These are phyloP conservation scores for Aureobasidium melanogenum DNA, from an alignment of 2,329 filamentous ascomycete species.

Conservation along the genomic window DNA sequence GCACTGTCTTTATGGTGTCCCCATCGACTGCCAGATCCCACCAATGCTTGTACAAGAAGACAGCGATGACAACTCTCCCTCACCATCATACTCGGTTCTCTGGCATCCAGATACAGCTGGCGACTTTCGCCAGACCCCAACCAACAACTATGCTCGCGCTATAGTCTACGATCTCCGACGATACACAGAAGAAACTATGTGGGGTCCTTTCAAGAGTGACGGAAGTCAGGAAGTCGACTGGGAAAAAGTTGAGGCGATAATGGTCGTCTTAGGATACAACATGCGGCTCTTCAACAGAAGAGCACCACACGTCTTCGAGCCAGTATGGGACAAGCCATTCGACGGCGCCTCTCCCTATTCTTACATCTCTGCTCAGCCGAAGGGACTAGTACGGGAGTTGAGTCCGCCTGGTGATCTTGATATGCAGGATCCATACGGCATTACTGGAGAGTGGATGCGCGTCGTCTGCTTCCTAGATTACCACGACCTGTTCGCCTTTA, in stretches of 20 bases:
- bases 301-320: slow-evolving; percentile 37
- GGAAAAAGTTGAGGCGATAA: slow-evolving; percentile 70
- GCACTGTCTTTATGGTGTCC: slow-evolving; percentile 51
- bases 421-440: slow-evolving; percentile 55
- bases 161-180: slow-evolving; percentile 66
- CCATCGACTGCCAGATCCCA: slow-evolving; percentile 31
- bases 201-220: slow-evolving; percentile 66
- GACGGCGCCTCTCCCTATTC: slow-evolving; percentile 44
- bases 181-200: slow-evolving; percentile 52
- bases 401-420: slow-evolving; percentile 12
- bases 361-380: slow-evolving; percentile 22
- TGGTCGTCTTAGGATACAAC: slow-evolving; percentile 60
- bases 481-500: slow-evolving; percentile 63
- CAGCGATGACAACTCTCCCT: slow-evolving; percentile 1
- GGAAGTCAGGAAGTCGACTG: slow-evolving; percentile 58
- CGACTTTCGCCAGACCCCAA: slow-evolving; percentile 7
- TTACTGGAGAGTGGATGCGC: slow-evolving; percentile 64
- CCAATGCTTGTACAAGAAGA: slow-evolving; percentile 14
- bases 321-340: slow-evolving; percentile 50
- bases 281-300: slow-evolving; percentile 39
- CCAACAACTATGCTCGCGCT: slow-evolving; percentile 49
- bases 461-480: slow-evolving; percentile 48
- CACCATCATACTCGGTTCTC: background rate
- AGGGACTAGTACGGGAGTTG: background rate
- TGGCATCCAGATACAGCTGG: background rate